Evolutionary conservation across 2,329 filamentous ascomycete genomes (phyloP), one percentile per base, ranked within the genome.

Genomic region (Nemania diffusa): DNA sequence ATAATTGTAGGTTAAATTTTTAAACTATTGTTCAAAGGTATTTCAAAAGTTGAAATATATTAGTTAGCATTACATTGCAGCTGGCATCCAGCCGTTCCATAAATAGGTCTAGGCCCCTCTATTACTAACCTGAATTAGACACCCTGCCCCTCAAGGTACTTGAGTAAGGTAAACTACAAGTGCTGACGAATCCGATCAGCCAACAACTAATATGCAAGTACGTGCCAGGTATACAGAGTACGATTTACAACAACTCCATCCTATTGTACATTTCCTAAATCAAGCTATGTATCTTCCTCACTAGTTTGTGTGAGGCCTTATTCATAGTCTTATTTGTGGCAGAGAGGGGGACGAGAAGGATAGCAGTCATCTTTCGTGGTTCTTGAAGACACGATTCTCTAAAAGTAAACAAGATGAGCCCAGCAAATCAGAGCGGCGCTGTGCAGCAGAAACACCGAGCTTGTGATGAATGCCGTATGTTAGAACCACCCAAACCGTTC

Each of bases 401-500:
- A 24, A 20, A 17, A 40, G 20, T 26, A 13, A 26, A 17, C 42
- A 40, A 52, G 8, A 64, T 64, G 27, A 65, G 40, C 24, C 53
- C 61, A 34, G 62, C 53, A 44, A 57, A 48, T 17, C 67, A 56
- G 67, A 60, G 37, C 56, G 64, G 62, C 22, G 55, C 69, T 24
- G 70, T 65, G 13, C 75, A 80, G 67, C 75, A 80, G 67, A 90
- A 88, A 74, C 87, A 86, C 69, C 84, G 87, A 55, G 88, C 88
- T 68, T 91, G 89, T 77, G 89, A 91, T 77, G 88, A 90, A 77
- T 91, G 89, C 78, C 84, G 89, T 91, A 83, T 78, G 87, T 83
- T 44, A 26, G 22, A 42, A 57, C 58, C 46, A 52, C 32, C 40
- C 26, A 13, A 46, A 20, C n/a, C 26, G 46, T 22, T 20, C 17